Percentiles rank a stretch among this genome's conserved stretches.
phyloP scores from a whole-genome alignment of 768 basidiomycete species.

The Russula brevipes region DNA sequence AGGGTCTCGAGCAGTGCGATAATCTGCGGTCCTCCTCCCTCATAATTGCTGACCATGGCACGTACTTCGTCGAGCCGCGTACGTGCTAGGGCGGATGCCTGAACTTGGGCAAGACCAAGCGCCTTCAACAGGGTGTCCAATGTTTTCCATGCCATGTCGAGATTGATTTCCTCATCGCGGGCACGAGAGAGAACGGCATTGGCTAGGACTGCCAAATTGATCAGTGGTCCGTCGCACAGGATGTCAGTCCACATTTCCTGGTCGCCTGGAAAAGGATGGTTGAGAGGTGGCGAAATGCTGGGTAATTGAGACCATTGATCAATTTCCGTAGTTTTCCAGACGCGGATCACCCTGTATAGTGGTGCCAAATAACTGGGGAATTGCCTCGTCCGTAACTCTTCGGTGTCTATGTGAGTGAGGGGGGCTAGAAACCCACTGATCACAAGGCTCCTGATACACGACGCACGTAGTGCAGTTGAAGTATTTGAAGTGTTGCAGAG shows the following conservation, averaged over 20 bases:
- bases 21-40: not conserved
- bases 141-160: slow-evolving; percentile 1
- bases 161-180: not conserved
- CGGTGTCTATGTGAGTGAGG: not conserved
- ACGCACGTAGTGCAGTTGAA: slow-evolving; percentile 2
- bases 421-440: not conserved
- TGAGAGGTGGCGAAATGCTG: not conserved
- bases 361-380: not conserved
- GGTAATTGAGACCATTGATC: not conserved
- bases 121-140: not conserved
- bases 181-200: not conserved
- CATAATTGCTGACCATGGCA: not conserved
- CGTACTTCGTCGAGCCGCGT: not conserved
- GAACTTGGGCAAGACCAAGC: not conserved
- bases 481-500: not conserved
- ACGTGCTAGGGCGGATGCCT: not conserved
- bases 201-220: slow-evolving; percentile 1
- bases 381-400: not conserved
- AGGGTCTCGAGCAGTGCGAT: not conserved
- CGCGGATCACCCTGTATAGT: not conserved
- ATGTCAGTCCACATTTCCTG: not conserved
- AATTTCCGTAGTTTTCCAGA: not conserved
- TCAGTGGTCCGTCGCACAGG: slow-evolving; percentile 2
- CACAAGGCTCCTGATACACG: not conserved
- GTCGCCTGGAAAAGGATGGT: not conserved